Evolutionary conservation across 1,284 basidiomycete species (phyloP).

Genomic region (Leccinum pallidistipes): DNA sequence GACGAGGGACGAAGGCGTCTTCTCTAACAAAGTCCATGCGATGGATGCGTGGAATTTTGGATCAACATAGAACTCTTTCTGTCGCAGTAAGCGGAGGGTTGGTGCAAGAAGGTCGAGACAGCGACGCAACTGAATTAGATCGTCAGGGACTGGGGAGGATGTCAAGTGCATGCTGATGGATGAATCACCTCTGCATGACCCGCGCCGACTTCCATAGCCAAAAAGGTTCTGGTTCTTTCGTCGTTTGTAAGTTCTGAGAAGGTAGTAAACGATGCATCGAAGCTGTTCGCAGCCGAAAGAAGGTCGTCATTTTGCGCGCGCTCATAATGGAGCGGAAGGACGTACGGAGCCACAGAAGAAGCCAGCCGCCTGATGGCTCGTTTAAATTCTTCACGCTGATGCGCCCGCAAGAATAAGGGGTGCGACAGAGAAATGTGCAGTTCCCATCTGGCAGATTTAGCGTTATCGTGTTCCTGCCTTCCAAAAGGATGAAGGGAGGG

Average conservation of each 20-base stretch:
- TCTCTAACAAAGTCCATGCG: slow-evolving; percentile 68
- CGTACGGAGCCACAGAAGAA: slow-evolving; percentile 48
- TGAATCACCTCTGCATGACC: slow-evolving; percentile 65
- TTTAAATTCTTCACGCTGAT: slow-evolving; percentile 72
- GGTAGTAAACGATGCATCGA: slow-evolving; percentile 66
- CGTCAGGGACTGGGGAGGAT: slow-evolving; percentile 17
- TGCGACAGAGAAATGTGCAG: slow-evolving; percentile 76
- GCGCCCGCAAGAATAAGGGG: slow-evolving; percentile 72
- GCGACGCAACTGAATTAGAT: slow-evolving; percentile 47
- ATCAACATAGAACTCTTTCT: slow-evolving; percentile 69
- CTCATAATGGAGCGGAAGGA: slow-evolving; percentile 17
- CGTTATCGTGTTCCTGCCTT: slow-evolving; percentile 11
- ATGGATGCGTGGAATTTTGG: slow-evolving; percentile 82
- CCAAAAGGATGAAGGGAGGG: slow-evolving; percentile 51
- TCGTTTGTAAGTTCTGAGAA: slow-evolving; percentile 76
- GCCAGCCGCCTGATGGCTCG: slow-evolving; percentile 53
- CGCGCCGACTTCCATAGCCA: slow-evolving; percentile 74
- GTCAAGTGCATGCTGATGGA: background rate
- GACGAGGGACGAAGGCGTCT: slow-evolving; percentile 8
- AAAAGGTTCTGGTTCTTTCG: slow-evolving; percentile 72
- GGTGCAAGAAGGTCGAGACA: slow-evolving; percentile 56
- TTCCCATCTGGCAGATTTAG: slow-evolving; percentile 31
- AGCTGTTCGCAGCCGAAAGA: slow-evolving; percentile 45
- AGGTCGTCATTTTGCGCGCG: slow-evolving; percentile 10
- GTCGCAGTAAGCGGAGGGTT: slow-evolving; percentile 54